Base-by-base conservation (phyloP, 2,329 filamentous ascomycete genomes). In the Fusarium beomiforme region DNA sequence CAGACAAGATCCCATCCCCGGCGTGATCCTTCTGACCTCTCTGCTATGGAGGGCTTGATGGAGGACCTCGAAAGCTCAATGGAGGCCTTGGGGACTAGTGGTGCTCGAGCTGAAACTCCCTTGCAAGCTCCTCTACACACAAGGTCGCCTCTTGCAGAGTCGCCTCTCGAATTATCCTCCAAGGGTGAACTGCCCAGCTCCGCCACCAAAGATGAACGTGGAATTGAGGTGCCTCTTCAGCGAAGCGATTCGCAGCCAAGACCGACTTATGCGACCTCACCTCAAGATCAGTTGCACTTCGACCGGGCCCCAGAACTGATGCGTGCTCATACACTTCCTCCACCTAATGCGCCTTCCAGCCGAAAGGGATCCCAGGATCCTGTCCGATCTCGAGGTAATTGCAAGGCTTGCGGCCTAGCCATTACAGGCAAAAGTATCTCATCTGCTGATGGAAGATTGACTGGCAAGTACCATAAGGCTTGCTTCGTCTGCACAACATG, bases 401-500 rank as follows among this genome's bases (percentile, higher is more conserved):
- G 96, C 83, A 93, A 94, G 76, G 93, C 93, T 2, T 99, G 96
- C 80, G 86, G 88, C 6, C 84, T 92, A 47, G 84, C 87, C 10
- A 98, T 99, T 75, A 88, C 90, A 46, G 95, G 94, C 23, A 98
- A 98, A 82, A 97, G 94, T 2, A 91, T 99, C 63, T 97, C 95
- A 36, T 97, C 94, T 17, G 94, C 94, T 1, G 96, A 98, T 75
- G 96, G 96, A 19, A 91, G 95, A 26, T 85, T 99, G 26, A 97
- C 93, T 1, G 96, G 96, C 13, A 91, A 94, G 70, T 99, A 97
- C 80, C 96, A 99, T 85, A 97, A 97, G 80, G 88, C 92, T 8
- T 99, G 95, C 80, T 98, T 99, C 78, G 93, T 95, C 14, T 99
- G 96, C 85, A 89, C 90, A 8, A 94, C 92, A 3, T 99, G 96